Evolutionary conservation across 352 stramenopile genomes (phyloP), one percentile per base, ranked within the genome.

Genomic region (Phytophthora quininea): DNA sequence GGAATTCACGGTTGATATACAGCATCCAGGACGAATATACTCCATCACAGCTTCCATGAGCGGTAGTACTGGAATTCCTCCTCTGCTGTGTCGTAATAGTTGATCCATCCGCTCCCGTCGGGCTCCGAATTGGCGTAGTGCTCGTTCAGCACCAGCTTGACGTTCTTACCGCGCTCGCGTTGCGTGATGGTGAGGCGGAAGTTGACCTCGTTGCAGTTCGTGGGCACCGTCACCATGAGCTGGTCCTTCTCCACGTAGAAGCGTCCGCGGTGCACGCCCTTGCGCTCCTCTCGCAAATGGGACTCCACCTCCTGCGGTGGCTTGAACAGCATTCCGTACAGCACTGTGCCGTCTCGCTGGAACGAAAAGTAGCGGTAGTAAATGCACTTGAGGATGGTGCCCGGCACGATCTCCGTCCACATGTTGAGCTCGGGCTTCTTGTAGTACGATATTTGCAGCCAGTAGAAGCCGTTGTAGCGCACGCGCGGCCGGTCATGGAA

Each of bases 281-380:
- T 89, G 35, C 70, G 62, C 56, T 67, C 45, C 24, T 52, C 56
- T 35, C 74, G 62, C 24, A 80, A 64, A 38, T 86, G 69, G 32
- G 76, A 54, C 19, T 67, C 58, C 3, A 74, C 70, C 31, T 92
- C 82, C 54, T 91, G 79, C 19, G 86, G 86, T 10, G 82, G 66
- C 60, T 87, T 88, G 63, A 92, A 91, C 38, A 92, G 73, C 84
- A 94, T 92, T 1, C 74, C 81, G 57, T 94, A 94, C 9, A 92
- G 64, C 47, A 94, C 83, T 0, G 81, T 79, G 30, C 84, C 86
- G 49, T 95, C 78, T 35, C 81, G 74, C 54, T 91, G 81, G 69
- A 95, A 95, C 19, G 74, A 86, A 33, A 95, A 92, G 65, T 93
- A 93, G 48, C 86, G 82, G 70, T 95, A 95, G 71, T 95, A 93